Evolutionary conservation across 257 asterid genomes (phyloP).

Genomic region (Penstemon newberryi): DNA sequence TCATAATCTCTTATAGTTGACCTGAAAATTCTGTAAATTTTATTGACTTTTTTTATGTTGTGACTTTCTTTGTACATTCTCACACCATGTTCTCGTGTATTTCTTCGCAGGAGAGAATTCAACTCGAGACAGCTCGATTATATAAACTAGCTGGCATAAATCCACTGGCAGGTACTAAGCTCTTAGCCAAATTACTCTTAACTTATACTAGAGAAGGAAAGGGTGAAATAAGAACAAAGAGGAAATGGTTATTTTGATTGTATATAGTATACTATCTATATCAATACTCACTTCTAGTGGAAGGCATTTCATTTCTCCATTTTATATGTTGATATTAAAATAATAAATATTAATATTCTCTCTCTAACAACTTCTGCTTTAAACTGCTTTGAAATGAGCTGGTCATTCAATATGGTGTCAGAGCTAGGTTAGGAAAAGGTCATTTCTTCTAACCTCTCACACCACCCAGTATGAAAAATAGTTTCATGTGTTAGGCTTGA

Average conservation of each 20-base stretch:
- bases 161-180: constrained; percentile 84
- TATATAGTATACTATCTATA: constrained; percentile 6
- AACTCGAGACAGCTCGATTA: constrained; percentile 92
- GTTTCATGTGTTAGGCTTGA: too few relatives aligned
- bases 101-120: constrained; percentile 78
- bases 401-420: too few relatives aligned
- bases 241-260: neutral
- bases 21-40: neutral
- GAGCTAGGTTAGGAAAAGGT: too few relatives aligned
- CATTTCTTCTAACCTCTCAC: too few relatives aligned
- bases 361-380: too few relatives aligned
- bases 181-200: constrained; percentile 16
- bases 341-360: too few relatives aligned
- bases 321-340: neutral
- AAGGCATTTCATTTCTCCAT: constrained; percentile 4
- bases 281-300: constrained; percentile 11
- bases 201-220: neutral
- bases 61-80: neutral
- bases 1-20: too few relatives aligned
- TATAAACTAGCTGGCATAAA: constrained; percentile 97
- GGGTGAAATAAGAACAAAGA: neutral
- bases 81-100: constrained; percentile 21
- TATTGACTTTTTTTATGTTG: too few relatives aligned
- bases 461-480: too few relatives aligned
- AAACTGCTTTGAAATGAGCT: too few relatives aligned